Percentiles rank a stretch among this genome's conserved stretches.
phyloP scores from a whole-genome alignment of 1,284 basidiomycete species.

The Boletus calvinii region DNA sequence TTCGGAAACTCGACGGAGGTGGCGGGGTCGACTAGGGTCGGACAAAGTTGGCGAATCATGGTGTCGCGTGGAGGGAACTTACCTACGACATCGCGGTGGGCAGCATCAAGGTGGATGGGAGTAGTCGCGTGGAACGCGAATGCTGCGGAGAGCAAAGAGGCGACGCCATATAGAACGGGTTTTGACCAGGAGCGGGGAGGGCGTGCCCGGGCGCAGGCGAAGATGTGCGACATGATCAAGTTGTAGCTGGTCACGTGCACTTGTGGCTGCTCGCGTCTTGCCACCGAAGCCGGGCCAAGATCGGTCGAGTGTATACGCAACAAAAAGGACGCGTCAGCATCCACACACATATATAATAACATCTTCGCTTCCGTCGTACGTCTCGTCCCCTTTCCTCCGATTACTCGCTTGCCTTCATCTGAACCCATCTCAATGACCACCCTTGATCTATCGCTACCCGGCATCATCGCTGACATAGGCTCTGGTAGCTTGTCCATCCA shows the following conservation, averaged over 20 bases:
- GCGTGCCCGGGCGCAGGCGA: not conserved
- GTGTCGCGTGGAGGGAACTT: not conserved
- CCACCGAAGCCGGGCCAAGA: not conserved
- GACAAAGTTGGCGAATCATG: not conserved
- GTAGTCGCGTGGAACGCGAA: slow-evolving; percentile 26
- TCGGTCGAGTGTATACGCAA: slow-evolving; percentile 15
- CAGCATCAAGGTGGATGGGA: slow-evolving; percentile 41
- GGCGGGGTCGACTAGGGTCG: slow-evolving; percentile 55
- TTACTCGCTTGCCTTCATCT: slow-evolving; percentile 24
- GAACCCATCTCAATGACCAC: slow-evolving; percentile 21
- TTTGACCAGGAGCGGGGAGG: slow-evolving; percentile 14
- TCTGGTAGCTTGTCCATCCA: slow-evolving; percentile 29
- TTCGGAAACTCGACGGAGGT: slow-evolving; percentile 73
- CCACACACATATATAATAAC: slow-evolving; percentile 15
- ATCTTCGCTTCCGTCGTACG: slow-evolving; percentile 24
- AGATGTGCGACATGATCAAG: slow-evolving; percentile 20
- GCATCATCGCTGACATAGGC: slow-evolving; percentile 30
- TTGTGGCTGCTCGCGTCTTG: not conserved
- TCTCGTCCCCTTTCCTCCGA: slow-evolving; percentile 22
- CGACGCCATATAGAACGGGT: slow-evolving; percentile 35
- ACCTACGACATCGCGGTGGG: slow-evolving; percentile 27
- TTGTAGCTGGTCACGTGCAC: slow-evolving; percentile 22
- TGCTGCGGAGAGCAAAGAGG: slow-evolving; percentile 36
- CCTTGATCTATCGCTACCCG: slow-evolving; percentile 25
- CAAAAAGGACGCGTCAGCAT: slow-evolving; percentile 30